Base-by-base conservation (phyloP, 2,329 filamentous ascomycete genomes). In the Nemania sp. region DNA sequence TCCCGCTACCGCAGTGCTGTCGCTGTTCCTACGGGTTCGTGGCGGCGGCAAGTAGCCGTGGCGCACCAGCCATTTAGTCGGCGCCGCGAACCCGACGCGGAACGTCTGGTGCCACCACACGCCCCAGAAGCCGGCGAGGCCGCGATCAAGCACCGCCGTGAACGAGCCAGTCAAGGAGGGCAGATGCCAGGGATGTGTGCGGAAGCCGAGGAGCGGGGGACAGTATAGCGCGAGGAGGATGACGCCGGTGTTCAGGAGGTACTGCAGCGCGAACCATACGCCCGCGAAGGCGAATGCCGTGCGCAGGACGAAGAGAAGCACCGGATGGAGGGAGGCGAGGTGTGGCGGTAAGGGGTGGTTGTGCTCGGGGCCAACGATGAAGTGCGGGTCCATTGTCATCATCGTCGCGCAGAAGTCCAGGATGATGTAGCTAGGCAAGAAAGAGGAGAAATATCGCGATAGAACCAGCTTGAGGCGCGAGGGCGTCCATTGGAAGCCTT, bases 41-140 rank as follows among this genome's bases (percentile, higher is more conserved):
- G 84, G 80, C 33, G 81, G 73, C 15, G 56, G 52, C 95, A 63
- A 30, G 31, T 56, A 61, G 5, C 47, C 56, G 9, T 47, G 19
- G 7, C 43, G 30, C 37, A 56, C 6, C 23, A 59, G 41, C 58
- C 58, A 59, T 23, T 51, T 61, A 9, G 52, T 53, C 9, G 56
- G 52, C 4, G 49, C 56, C 6, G 81, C 73, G 66, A 93, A 91
- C 2, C 82, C 84, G 50, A 84, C 80, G 1, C 91, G 87, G 73
- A 96, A 61, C 2, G 87, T 86, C 72, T 97, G 92, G 70, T 97
- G 93, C 93, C 93, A 97, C 80, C 85, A 93, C 19, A 77, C 78
- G 39, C 89, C 86, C 93, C 93, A 97, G 72, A 87, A 88, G 1
- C 91, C 92, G 1, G 82, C 79, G 2, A 97, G 76, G 0, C 93